Evolutionary conservation across 352 stramenopile species (phyloP).

Genomic region (Phytophthora parvispora): DNA sequence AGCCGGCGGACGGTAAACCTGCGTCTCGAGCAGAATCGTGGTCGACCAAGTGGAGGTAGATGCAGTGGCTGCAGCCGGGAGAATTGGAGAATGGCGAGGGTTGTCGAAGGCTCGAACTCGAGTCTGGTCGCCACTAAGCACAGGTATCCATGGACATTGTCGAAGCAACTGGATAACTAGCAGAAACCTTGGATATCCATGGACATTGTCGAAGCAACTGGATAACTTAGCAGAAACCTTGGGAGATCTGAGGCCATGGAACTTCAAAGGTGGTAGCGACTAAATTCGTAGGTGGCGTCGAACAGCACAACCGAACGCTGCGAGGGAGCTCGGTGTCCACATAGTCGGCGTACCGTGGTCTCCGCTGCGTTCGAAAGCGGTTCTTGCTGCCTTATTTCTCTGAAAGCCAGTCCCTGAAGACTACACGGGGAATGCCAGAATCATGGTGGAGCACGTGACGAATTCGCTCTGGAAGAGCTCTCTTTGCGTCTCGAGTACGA

Average conservation of each 20-base stretch:
- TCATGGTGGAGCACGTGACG: not conserved
- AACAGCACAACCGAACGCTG: not conserved
- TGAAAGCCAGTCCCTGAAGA: not conserved
- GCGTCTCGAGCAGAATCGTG: constrained; percentile 19
- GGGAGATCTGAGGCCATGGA: not conserved
- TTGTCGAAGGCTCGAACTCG: not conserved
- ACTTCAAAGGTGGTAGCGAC: not conserved
- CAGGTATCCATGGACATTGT: not conserved
- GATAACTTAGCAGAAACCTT: not conserved
- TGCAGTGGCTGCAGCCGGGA: not conserved
- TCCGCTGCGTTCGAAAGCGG: not conserved
- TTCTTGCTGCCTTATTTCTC: not conserved
- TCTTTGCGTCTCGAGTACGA: not conserved
- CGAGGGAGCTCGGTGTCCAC: not conserved
- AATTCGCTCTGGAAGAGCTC: not conserved
- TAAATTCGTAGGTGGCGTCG: constrained; percentile 1
- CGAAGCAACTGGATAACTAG: not conserved
- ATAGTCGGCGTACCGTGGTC: not conserved
- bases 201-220: not conserved
- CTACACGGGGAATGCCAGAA: not conserved
- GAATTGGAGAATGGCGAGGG: constrained; percentile 16
- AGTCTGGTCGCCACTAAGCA: not conserved
- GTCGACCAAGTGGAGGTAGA: not conserved
- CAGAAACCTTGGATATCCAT: not conserved
- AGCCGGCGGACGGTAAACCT: not conserved